A percentile compares a stretch with the other conserved stretches of the same genome.
phyloP scores from a whole-genome alignment of 352 stramenopile species.

The Phytophthora pistaciae region DNA sequence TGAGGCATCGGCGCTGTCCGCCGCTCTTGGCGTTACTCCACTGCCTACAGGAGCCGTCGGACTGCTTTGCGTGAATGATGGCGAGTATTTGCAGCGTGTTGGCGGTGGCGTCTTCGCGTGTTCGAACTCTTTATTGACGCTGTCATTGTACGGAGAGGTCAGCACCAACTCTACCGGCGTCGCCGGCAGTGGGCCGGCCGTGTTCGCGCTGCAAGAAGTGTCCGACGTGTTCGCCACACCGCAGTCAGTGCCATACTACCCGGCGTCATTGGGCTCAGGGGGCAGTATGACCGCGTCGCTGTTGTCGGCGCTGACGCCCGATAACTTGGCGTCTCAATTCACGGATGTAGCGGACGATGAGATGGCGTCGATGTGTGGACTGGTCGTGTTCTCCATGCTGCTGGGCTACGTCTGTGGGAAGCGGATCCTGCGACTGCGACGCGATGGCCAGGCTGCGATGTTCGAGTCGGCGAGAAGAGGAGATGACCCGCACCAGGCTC shows the following conservation, averaged over 20 bases:
- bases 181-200: conserved; percentile 26
- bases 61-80: conserved; percentile 42
- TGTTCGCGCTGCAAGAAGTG: conserved; percentile 46
- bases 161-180: conserved; percentile 32
- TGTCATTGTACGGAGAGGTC: conserved; percentile 44
- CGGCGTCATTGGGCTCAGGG: conserved; percentile 17
- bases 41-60: conserved; percentile 43
- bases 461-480: conserved; percentile 23
- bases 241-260: conserved; percentile 34
- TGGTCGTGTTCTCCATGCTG: conserved; percentile 17
- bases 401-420: conserved; percentile 26
- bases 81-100: conserved; percentile 49
- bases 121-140: conserved; percentile 51
- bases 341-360: conserved; percentile 6
- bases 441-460: conserved; percentile 34
- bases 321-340: conserved; percentile 14
- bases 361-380: conserved; percentile 14
- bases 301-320: conserved; percentile 19
- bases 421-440: conserved; percentile 22
- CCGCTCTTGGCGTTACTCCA: conserved; percentile 27
- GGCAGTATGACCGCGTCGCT: conserved; percentile 12
- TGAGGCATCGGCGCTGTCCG: conserved; percentile 16
- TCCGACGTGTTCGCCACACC: conserved; percentile 27
- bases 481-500: conserved; percentile 32
- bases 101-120: conserved; percentile 44